A percentile compares a stretch with the other conserved stretches of the same genome.
Conservation (phyloP, 257 asterid species). For the Ajuga chamaepitys region DNA sequence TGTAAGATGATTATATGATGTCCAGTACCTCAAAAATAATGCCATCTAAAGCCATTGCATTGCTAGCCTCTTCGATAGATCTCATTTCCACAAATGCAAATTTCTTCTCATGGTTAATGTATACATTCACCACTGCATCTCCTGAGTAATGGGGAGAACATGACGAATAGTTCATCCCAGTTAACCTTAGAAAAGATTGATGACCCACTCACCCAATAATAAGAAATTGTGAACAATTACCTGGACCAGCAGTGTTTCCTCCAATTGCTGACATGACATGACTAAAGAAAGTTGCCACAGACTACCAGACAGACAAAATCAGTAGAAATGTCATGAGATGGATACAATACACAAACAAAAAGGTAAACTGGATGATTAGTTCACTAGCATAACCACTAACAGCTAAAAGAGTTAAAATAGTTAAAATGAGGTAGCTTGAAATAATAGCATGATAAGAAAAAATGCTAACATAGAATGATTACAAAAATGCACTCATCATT, state of each 20-base stretch:
- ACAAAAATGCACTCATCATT: not conserved
- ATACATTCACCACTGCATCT: conserved; percentile 95
- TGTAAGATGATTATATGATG: not conserved
- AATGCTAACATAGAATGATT: no score
- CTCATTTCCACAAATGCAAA: conserved; percentile 98
- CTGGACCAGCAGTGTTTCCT: conserved; percentile 99
- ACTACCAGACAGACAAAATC: conserved; percentile 34
- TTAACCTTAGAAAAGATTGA: not conserved
- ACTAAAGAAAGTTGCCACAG: conserved; percentile 93
- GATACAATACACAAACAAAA: not conserved
- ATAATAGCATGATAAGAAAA: not conserved
- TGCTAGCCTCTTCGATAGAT: conserved; percentile 98
- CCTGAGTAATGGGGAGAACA: conserved; percentile 42
- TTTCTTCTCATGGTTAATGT: conserved; percentile 88
- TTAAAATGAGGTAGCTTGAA: not conserved
- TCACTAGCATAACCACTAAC: not conserved
- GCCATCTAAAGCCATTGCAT: conserved; percentile 97
- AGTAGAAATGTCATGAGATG: not conserved
- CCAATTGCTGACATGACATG: conserved; percentile 97
- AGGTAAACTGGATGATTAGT: not conserved
- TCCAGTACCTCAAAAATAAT: conserved; percentile 80
- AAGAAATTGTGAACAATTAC: conserved; percentile 26
- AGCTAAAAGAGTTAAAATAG: not conserved
- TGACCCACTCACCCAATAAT: not conserved
- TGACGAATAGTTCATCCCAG: not conserved